phyloP scores from a whole-genome alignment of 768 basidiomycete genomes.

The Boletellus sp. region DNA sequence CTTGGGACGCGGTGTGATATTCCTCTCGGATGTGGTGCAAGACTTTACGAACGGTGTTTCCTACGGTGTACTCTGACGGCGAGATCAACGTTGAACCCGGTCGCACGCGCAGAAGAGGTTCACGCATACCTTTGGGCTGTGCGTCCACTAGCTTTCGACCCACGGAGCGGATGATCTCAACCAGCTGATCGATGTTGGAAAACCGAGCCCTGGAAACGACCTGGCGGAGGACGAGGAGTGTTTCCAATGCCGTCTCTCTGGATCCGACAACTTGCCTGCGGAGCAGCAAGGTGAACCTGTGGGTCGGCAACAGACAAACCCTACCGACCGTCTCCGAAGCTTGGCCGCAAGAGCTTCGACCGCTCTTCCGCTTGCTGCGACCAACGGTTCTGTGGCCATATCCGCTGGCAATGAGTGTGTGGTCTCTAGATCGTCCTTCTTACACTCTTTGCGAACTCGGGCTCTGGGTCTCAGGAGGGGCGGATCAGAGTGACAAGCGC shows the following conservation, averaged over 20 bases:
- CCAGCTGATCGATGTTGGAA: constrained; percentile 80
- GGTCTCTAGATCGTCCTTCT: not conserved
- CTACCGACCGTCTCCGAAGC: constrained; percentile 65
- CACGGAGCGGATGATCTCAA: constrained; percentile 71
- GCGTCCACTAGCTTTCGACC: constrained; percentile 83
- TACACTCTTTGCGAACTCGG: not conserved
- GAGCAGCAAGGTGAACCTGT: constrained; percentile 1
- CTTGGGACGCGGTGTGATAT: constrained; percentile 74
- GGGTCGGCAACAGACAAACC: constrained; percentile 34
- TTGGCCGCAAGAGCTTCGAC: constrained; percentile 71
- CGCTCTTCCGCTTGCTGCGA: constrained; percentile 46
- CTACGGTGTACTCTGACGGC: constrained; percentile 81
- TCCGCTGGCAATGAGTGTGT: not conserved
- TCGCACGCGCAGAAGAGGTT: constrained; percentile 3
- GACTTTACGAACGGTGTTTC: constrained; percentile 91
- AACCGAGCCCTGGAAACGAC: constrained; percentile 87
- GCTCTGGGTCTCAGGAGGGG: not conserved
- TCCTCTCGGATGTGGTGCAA: constrained; percentile 95
- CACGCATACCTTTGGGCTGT: constrained; percentile 82
- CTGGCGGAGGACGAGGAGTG: constrained; percentile 81
- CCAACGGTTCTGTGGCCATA: constrained; percentile 43
- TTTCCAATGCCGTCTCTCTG: constrained; percentile 83
- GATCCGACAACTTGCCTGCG: constrained; percentile 89
- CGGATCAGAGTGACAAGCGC: not conserved
- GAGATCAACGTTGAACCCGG: constrained; percentile 1